Conservation (phyloP, 2,329 filamentous ascomycete genomes). For the Aureobasidium zeae region DNA sequence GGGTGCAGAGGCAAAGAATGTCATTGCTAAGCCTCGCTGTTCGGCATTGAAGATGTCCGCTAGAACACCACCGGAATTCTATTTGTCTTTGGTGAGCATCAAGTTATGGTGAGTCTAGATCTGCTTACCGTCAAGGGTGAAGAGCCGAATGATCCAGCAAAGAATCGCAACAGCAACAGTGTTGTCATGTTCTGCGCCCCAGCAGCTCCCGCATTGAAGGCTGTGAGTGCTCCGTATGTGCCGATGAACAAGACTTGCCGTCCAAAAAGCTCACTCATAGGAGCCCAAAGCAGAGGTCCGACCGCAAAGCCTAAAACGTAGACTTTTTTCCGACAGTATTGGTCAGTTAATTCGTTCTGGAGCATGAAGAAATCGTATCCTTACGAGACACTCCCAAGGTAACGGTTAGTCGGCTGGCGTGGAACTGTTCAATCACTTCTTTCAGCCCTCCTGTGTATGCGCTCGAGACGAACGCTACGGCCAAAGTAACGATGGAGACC, state of each 20-base stretch:
- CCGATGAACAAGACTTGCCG: slow-evolving; percentile 31
- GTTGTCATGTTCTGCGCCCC: slow-evolving; percentile 37
- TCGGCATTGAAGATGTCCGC: slow-evolving; percentile 38
- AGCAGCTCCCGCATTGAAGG: slow-evolving; percentile 36
- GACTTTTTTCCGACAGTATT: no score
- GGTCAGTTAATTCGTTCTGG: no score
- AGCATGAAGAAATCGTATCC: no score
- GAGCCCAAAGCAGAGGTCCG: slow-evolving; percentile 52
- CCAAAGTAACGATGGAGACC: slow-evolving; percentile 57
- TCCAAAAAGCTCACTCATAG: slow-evolving; percentile 51
- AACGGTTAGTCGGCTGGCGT: slow-evolving; percentile 43
- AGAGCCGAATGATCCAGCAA: slow-evolving; percentile 37
- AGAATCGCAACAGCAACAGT: slow-evolving; percentile 38
- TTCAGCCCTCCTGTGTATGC: slow-evolving; percentile 53
- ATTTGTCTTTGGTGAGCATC: no score
- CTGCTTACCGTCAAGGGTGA: slow-evolving; percentile 29
- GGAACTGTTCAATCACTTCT: slow-evolving; percentile 48
- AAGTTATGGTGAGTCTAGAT: no score
- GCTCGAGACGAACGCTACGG: slow-evolving; percentile 59
- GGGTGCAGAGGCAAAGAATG: slow-evolving; percentile 57
- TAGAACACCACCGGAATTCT: slow-evolving; percentile 39
- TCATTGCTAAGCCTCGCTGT: slow-evolving; percentile 44
- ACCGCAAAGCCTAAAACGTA: slow-evolving; percentile 55
- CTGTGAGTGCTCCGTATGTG: slow-evolving; percentile 31
- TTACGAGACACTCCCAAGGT: slow-evolving; percentile 55